A percentile compares a stretch with the other conserved stretches of the same genome.
phyloP scores from a whole-genome alignment of 1,139 yeast species.

The Kodamaea plutei region DNA sequence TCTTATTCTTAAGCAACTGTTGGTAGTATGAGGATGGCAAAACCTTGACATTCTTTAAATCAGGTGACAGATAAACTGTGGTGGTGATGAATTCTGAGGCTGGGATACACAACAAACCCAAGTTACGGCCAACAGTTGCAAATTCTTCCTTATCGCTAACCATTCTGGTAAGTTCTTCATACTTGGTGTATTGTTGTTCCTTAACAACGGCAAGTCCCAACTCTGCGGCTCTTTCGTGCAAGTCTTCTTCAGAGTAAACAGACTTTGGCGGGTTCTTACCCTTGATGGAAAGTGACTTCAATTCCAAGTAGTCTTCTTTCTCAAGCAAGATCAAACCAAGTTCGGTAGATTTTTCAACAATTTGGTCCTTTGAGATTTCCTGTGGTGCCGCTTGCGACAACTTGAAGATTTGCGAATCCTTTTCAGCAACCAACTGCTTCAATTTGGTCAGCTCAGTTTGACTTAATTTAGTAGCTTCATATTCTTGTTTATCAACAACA shows the following conservation, averaged over 20 bases:
- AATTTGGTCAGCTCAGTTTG: slow-evolving; percentile 24
- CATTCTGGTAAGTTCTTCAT: slow-evolving; percentile 17
- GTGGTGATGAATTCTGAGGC: slow-evolving; percentile 55
- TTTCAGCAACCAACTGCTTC: slow-evolving; percentile 32
- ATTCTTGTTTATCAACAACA: slow-evolving; percentile 26
- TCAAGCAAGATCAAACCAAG: slow-evolving; percentile 30
- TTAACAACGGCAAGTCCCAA: slow-evolving; percentile 42
- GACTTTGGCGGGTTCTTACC: slow-evolving; percentile 13
- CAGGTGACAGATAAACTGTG: slow-evolving; percentile 52
- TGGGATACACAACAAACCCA: slow-evolving; percentile 54
- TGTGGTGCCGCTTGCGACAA: slow-evolving; percentile 16
- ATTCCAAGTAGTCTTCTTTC: slow-evolving; percentile 27
- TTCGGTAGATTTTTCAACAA: slow-evolving; percentile 38
- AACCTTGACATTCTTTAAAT: slow-evolving; percentile 55
- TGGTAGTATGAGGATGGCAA: slow-evolving; percentile 62
- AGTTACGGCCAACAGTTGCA: slow-evolving; percentile 32
- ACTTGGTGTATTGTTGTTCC: slow-evolving; percentile 28
- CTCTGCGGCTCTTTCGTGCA: slow-evolving; percentile 18
- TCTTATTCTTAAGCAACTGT: slow-evolving; percentile 46
- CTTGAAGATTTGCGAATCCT: slow-evolving; percentile 28
- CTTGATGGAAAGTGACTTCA: slow-evolving; percentile 16
- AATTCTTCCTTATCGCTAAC: slow-evolving; percentile 17
- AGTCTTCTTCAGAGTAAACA: slow-evolving; percentile 16
- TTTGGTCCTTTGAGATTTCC: slow-evolving; percentile 20
- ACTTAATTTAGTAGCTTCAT: slow-evolving; percentile 20